Evolutionary conservation across 2,329 filamentous ascomycete species (phyloP).

Genomic region (Magnaporthiopsis rhizophila): DNA sequence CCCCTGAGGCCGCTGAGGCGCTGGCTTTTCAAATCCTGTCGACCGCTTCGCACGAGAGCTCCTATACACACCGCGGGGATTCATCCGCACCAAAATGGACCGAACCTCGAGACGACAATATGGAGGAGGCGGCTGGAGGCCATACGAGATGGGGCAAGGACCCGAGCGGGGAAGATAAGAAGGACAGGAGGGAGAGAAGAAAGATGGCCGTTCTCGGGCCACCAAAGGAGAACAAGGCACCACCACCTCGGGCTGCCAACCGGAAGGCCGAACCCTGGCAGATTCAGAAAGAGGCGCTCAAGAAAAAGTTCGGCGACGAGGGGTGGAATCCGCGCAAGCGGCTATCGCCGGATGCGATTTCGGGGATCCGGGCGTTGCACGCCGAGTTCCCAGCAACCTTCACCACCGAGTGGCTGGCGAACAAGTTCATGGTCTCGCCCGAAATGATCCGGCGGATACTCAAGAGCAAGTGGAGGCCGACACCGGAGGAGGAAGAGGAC

Average conservation of each 20-base stretch:
- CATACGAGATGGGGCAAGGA: conserved; percentile 10
- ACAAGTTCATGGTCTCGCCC: conserved; percentile 76
- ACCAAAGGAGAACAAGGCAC: too few species aligned
- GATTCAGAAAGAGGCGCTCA: conserved; percentile 65
- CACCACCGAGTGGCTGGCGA: conserved; percentile 63
- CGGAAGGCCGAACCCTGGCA: conserved; percentile 49
- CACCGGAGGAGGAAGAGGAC: conserved; percentile 44
- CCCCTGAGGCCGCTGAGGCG: conserved; percentile 3
- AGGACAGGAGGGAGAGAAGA: conserved; percentile 35
- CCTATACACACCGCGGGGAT: neutral
- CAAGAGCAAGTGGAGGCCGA: conserved; percentile 66
- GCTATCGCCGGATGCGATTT: conserved; percentile 83
- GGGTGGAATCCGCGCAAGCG: conserved; percentile 79
- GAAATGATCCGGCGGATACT: conserved; percentile 85
- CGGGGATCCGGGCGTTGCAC: conserved; percentile 81
- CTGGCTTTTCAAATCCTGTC: neutral
- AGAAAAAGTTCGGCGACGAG: conserved; percentile 64
- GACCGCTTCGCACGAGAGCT: neutral
- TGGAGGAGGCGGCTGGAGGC: conserved; percentile 8
- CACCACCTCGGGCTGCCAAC: conserved; percentile 7
- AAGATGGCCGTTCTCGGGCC: conserved; percentile 12
- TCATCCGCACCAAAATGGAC: neutral
- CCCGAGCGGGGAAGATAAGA: conserved; percentile 17
- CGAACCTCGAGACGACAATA: neutral
- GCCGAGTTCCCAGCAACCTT: conserved; percentile 68